Evolutionary conservation across 139 green algal genomes (phyloP).

Genomic region (Chlamydomonas incerta): DNA sequence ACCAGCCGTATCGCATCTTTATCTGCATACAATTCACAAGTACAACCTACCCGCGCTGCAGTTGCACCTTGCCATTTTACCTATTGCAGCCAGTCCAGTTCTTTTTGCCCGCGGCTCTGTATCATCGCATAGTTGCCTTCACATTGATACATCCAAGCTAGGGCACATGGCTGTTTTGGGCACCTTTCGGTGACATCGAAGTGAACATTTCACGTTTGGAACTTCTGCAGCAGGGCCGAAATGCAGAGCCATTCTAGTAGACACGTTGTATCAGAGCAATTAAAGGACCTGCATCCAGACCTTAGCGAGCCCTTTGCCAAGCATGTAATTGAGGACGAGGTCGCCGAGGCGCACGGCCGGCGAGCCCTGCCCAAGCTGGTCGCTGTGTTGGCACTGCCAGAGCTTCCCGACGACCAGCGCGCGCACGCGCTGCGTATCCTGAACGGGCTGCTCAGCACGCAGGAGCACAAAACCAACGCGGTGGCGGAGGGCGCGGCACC

Average conservation of each 20-base stretch:
- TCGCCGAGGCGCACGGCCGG: constrained; percentile 51
- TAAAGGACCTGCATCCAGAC: constrained; percentile 56
- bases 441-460: constrained; percentile 50
- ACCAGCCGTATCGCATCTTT: too few species aligned
- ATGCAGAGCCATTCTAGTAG: constrained; percentile 57
- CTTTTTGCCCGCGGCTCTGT: too few species aligned
- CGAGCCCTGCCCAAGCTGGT: constrained; percentile 50
- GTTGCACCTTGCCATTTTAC: too few species aligned
- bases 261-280: constrained; percentile 48
- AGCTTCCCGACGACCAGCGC: constrained; percentile 40
- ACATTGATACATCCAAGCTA: too few species aligned
- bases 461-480: constrained; percentile 60
- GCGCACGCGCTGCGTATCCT: constrained; percentile 51
- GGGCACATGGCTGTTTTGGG: too few species aligned
- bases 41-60: too few species aligned
- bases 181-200: too few species aligned
- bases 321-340: constrained; percentile 48
- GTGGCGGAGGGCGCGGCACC: constrained; percentile 36
- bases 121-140: too few species aligned
- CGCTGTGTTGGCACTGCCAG: constrained; percentile 25
- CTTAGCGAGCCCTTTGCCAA: constrained; percentile 48
- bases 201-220: too few species aligned
- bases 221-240: too few species aligned
- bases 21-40: too few species aligned
- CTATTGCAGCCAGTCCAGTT: too few species aligned